Evolutionary conservation across 2,329 filamentous ascomycete genomes (phyloP).

Genomic region (Ophiostoma tasmaniense): DNA sequence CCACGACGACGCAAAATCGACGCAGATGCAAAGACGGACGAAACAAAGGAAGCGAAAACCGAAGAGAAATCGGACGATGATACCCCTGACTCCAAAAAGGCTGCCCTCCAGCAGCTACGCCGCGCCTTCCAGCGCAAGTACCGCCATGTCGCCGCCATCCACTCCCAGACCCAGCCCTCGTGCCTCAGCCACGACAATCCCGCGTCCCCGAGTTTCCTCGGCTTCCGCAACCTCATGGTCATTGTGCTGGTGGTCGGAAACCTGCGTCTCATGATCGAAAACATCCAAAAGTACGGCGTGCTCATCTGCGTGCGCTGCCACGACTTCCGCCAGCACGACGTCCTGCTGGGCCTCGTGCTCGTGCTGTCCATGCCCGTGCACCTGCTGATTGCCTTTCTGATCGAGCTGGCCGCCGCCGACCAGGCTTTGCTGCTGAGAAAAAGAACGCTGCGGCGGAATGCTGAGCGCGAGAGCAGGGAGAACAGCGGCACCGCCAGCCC

Average conservation of each 20-base stretch:
- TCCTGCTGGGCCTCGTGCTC: slow-evolving; percentile 65
- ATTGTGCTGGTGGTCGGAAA: slow-evolving; percentile 91
- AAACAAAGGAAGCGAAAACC: background rate
- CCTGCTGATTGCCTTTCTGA: slow-evolving; percentile 79
- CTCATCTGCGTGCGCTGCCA: slow-evolving; percentile 87
- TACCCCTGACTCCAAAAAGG: background rate
- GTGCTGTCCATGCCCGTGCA: slow-evolving; percentile 87
- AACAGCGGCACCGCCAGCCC: slow-evolving; percentile 37
- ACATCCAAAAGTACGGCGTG: slow-evolving; percentile 96
- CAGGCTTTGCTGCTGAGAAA: slow-evolving; percentile 64
- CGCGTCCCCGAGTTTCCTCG: slow-evolving; percentile 72
- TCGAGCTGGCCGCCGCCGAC: slow-evolving; percentile 74
- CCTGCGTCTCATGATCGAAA: slow-evolving; percentile 88
- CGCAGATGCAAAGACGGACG: background rate
- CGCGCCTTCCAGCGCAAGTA: slow-evolving; percentile 56
- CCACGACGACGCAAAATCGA: slow-evolving; percentile 20
- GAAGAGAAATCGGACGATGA: background rate
- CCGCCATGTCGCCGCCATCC: slow-evolving; percentile 83
- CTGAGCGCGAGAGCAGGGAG: background rate
- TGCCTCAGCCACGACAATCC: slow-evolving; percentile 78
- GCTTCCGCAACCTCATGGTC: slow-evolving; percentile 93
- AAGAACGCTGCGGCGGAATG: slow-evolving; percentile 28
- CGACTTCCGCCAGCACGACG: slow-evolving; percentile 71
- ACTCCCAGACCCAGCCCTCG: slow-evolving; percentile 62
- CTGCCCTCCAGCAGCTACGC: slow-evolving; percentile 25